Evolutionary conservation across 768 basidiomycete genomes (phyloP).

Genomic region (Naematelia aurantialba): DNA sequence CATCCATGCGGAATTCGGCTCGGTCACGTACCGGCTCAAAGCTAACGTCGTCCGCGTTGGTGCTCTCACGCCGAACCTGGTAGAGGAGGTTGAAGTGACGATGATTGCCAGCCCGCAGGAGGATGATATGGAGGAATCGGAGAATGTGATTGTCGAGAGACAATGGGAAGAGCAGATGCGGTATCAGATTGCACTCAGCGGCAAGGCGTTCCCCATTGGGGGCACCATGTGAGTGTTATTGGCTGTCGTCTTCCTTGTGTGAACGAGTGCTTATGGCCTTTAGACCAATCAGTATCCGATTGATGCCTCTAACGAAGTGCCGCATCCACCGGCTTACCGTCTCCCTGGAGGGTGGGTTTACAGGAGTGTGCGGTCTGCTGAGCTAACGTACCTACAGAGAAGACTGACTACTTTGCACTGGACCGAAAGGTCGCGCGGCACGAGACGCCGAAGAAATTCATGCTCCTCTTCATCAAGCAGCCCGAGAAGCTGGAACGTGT

Average conservation of each 20-base stretch:
- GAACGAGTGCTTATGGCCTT: constrained; percentile 1
- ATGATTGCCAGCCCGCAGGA: constrained; percentile 73
- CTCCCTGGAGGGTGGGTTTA: constrained; percentile 69
- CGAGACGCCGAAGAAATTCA: constrained; percentile 61
- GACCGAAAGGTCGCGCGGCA: constrained; percentile 66
- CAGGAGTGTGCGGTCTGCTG: neutral
- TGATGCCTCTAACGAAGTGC: constrained; percentile 79
- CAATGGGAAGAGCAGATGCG: constrained; percentile 79
- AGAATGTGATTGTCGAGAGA: constrained; percentile 74
- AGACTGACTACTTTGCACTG: constrained; percentile 72
- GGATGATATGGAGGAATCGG: constrained; percentile 76
- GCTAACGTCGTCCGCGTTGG: constrained; percentile 81
- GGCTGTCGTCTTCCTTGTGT: neutral
- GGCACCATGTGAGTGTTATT: constrained; percentile 57
- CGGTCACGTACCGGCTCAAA: constrained; percentile 72
- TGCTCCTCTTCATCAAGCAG: constrained; percentile 63
- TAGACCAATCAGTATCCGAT: constrained; percentile 67
- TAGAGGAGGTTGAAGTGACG: constrained; percentile 66
- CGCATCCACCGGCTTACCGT: constrained; percentile 71
- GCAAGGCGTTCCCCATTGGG: constrained; percentile 76
- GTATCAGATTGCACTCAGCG: constrained; percentile 71
- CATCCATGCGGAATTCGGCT: constrained; percentile 68
- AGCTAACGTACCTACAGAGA: constrained; percentile 56
- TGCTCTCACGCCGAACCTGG: constrained; percentile 68
- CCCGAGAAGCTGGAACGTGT: constrained; percentile 54